Percentiles rank a stretch among this genome's conserved stretches.
Conservation (phyloP, 2,329 filamentous ascomycete genomes). For the Aureobasidium leucospermi region DNA sequence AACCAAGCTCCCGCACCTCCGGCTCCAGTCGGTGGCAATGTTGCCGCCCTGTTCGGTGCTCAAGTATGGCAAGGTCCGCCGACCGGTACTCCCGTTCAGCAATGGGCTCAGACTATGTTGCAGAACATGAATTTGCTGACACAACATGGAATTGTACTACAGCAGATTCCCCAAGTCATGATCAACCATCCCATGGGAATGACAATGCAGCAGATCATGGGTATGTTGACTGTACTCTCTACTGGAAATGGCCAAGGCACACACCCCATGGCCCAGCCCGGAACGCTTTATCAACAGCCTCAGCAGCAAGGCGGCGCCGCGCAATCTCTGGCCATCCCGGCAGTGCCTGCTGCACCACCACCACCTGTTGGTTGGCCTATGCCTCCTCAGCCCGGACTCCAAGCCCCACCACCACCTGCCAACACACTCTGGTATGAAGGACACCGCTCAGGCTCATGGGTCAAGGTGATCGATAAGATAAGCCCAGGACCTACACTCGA, state of each 20-base stretch:
- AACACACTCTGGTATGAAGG: slow-evolving; percentile 22
- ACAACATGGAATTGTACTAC: not conserved
- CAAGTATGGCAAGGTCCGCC: slow-evolving; percentile 8
- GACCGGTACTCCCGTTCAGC: not conserved
- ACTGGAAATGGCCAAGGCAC: not conserved
- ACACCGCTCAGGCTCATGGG: slow-evolving; percentile 43
- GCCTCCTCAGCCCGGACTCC: not conserved
- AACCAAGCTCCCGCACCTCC: not conserved
- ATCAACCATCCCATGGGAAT: slow-evolving; percentile 8
- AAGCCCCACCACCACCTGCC: not conserved
- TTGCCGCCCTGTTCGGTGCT: not conserved
- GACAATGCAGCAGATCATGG: slow-evolving; percentile 8
- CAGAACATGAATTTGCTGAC: not conserved
- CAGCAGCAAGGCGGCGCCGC: not conserved
- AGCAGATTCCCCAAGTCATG: slow-evolving; percentile 9
- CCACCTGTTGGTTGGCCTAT: not conserved
- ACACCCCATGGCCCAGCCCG: slow-evolving; percentile 2
- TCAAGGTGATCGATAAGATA: slow-evolving; percentile 41
- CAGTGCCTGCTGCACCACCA: not conserved
- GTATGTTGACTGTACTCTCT: not conserved
- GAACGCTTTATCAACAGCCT: not conserved
- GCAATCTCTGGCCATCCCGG: not conserved
- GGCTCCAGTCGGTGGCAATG: not conserved
- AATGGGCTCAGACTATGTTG: slow-evolving; percentile 6
- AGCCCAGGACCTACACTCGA: slow-evolving; percentile 41